Conservation (phyloP, 1,284 basidiomycete species). For the Cryptococcus sp. region DNA sequence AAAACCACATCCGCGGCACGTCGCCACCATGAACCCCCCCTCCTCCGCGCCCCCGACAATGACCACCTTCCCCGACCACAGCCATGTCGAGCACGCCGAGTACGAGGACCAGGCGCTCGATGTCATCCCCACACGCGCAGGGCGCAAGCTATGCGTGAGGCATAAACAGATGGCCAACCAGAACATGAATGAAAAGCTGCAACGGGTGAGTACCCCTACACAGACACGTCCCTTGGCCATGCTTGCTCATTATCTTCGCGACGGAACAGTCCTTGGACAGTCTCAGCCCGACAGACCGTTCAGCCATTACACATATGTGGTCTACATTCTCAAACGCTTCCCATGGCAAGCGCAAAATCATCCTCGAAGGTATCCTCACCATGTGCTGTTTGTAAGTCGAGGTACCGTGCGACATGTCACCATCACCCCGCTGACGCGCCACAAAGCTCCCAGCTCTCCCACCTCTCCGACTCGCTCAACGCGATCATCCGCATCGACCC, state of each 20-base stretch:
- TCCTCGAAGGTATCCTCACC: slow-evolving; percentile 95
- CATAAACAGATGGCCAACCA: slow-evolving; percentile 98
- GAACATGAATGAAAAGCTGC: slow-evolving; percentile 85
- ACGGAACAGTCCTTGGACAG: slow-evolving; percentile 77
- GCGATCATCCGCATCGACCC: slow-evolving; percentile 95
- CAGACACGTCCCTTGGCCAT: background rate
- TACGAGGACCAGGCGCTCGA: slow-evolving; percentile 19
- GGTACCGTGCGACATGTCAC: background rate
- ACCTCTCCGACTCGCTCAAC: slow-evolving; percentile 85
- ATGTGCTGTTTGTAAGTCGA: slow-evolving; percentile 85
- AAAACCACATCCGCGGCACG: background rate
- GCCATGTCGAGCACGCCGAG: slow-evolving; percentile 1
- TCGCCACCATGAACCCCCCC: slow-evolving; percentile 1
- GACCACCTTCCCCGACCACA: slow-evolving; percentile 7
- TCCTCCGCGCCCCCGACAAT: slow-evolving; percentile 14
- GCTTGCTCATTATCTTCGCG: background rate
- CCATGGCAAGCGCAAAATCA: slow-evolving; percentile 83
- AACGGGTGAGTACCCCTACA: slow-evolving; percentile 65
- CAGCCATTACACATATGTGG: slow-evolving; percentile 91
- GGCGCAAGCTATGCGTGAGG: slow-evolving; percentile 47
- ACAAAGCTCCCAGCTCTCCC: slow-evolving; percentile 75
- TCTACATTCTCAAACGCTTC: slow-evolving; percentile 93
- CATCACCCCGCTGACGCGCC: slow-evolving; percentile 4
- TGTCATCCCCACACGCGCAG: slow-evolving; percentile 35
- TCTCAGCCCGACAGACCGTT: slow-evolving; percentile 81